phyloP scores from a whole-genome alignment of 1,139 yeast genomes.

The Sugiyamaella castrensis region DNA sequence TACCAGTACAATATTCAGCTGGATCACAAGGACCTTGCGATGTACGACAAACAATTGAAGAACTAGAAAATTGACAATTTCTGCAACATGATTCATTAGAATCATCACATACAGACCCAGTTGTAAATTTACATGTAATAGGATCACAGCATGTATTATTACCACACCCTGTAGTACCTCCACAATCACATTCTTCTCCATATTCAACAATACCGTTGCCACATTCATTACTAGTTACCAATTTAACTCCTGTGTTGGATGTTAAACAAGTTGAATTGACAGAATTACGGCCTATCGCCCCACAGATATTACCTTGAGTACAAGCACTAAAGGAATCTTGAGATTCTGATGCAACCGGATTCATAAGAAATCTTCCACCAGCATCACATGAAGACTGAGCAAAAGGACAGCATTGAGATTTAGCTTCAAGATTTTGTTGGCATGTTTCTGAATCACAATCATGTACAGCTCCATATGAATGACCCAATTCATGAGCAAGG shows the following conservation, averaged over 20 bases:
- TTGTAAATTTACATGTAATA: constrained; percentile 36
- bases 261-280: constrained; percentile 38
- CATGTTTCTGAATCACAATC: constrained; percentile 41
- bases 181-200: constrained; percentile 44
- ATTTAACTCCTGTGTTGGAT: constrained; percentile 35
- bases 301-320: constrained; percentile 40
- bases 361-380: constrained; percentile 39
- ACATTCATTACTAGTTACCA: constrained; percentile 37
- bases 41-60: constrained; percentile 34
- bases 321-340: constrained; percentile 38
- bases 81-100: constrained; percentile 38
- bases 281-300: constrained; percentile 32
- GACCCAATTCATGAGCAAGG: constrained; percentile 43
- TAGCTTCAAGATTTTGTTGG: constrained; percentile 28
- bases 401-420: constrained; percentile 40
- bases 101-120: constrained; percentile 40
- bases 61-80: constrained; percentile 35
- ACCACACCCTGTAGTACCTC: constrained; percentile 39
- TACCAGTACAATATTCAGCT: constrained; percentile 39
- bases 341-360: constrained; percentile 36
- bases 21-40: constrained; percentile 41
- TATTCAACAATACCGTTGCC: constrained; percentile 44
- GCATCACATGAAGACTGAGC: constrained; percentile 35
- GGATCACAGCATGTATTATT: constrained; percentile 40
- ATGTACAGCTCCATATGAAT: constrained; percentile 44